phyloP scores from a whole-genome alignment of 2,329 filamentous ascomycete species.

The Lachnellula occidentalis region DNA sequence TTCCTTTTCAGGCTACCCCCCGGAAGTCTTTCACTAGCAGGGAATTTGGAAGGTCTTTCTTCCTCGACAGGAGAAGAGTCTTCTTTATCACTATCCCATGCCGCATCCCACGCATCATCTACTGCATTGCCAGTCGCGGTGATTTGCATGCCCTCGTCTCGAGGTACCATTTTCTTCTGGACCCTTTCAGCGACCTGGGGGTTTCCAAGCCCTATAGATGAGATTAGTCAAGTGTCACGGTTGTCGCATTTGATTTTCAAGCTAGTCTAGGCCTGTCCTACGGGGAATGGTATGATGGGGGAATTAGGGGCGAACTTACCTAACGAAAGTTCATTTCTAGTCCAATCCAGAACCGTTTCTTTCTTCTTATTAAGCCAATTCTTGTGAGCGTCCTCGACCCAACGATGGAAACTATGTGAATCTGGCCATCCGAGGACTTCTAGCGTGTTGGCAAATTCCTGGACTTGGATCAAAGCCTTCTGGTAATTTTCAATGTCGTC shows the following conservation, averaged over 20 bases:
- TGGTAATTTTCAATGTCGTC: conserved; percentile 68
- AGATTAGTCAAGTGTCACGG: neutral
- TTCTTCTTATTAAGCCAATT: conserved; percentile 83
- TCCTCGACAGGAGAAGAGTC: conserved; percentile 27
- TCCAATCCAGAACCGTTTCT: conserved; percentile 69
- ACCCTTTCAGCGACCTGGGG: conserved; percentile 72
- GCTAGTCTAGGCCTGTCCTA: neutral
- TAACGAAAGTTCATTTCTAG: conserved; percentile 61
- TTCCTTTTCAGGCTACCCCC: conserved; percentile 4
- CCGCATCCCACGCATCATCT: conserved; percentile 65
- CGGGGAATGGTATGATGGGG: neutral
- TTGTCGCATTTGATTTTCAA: neutral
- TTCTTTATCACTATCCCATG: conserved; percentile 67
- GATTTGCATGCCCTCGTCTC: conserved; percentile 60
- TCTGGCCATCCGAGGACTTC: conserved; percentile 57
- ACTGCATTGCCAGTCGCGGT: conserved; percentile 43
- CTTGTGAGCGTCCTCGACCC: conserved; percentile 73
- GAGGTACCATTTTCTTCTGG: conserved; percentile 74
- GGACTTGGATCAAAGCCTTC: conserved; percentile 57
- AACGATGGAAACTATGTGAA: conserved; percentile 62
- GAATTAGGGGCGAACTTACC: conserved; percentile 11
- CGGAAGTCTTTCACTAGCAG: neutral
- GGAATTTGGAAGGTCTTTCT: neutral
- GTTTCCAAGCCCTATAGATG: conserved; percentile 52
- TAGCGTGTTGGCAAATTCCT: conserved; percentile 59